These are phyloP conservation scores for Sphaerostilbella broomeana DNA, from an alignment of 2,329 filamentous ascomycete genomes.

Conservation along the genomic window DNA sequence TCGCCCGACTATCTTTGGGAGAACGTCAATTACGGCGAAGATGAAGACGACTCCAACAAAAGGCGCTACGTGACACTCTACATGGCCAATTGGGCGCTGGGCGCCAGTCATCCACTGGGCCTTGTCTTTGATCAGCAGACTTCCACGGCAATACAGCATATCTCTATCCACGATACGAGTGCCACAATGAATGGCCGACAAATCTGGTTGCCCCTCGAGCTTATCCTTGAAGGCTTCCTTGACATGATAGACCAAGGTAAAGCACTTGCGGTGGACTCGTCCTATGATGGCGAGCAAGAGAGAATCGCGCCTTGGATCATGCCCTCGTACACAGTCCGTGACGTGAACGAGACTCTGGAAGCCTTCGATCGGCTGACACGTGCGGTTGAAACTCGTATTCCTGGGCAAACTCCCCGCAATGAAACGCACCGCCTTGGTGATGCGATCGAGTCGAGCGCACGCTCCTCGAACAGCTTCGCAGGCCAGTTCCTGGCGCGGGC, in stretches of 20 bases:
- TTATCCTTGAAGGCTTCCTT: conserved; percentile 3
- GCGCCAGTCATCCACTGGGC: conserved; percentile 5
- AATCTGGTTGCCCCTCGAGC: conserved; percentile 3
- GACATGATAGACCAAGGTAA: conserved; percentile 9
- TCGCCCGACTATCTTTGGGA: conserved; percentile 3
- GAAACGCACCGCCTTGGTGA: background rate
- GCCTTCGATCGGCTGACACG: conserved; percentile 2
- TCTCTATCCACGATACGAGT: conserved; percentile 4
- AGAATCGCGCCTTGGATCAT: conserved; percentile 3
- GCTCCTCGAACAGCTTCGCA: conserved; percentile 3
- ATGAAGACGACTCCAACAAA: conserved; percentile 6
- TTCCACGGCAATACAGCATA: conserved; percentile 8
- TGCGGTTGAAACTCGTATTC: conserved; percentile 7
- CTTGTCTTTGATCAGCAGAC: conserved; percentile 5
- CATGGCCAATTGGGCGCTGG: conserved; percentile 8
- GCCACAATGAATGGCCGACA: conserved; percentile 8
- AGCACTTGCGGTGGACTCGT: conserved; percentile 2
- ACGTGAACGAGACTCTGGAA: conserved; percentile 2
- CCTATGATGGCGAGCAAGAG: conserved; percentile 4
- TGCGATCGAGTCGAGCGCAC: background rate
- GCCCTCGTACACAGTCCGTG: conserved; percentile 3
- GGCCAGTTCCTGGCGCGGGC: background rate
- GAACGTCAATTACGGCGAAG: conserved; percentile 4
- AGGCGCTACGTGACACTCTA: conserved; percentile 6
- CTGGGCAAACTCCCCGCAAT: background rate